phyloP scores from a whole-genome alignment of 305 asterid genomes.

The Andrographis paniculata region DNA sequence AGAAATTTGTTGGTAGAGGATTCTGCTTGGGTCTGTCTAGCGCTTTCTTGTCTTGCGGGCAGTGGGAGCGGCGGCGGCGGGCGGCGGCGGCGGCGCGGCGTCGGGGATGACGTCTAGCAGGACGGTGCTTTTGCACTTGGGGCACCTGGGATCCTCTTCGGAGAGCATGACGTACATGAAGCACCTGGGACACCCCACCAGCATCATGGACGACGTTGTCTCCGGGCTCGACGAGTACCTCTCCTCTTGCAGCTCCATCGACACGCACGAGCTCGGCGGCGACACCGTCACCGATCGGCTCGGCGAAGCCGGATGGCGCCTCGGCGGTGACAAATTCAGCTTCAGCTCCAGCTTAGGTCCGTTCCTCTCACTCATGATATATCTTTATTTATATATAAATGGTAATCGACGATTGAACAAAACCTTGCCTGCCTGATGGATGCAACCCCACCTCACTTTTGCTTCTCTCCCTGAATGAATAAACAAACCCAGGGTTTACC shows the following conservation, averaged over 20 bases:
- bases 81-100: too few species aligned
- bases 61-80: constrained; percentile 1
- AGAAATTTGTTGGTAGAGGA: not conserved
- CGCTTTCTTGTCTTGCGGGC: constrained; percentile 24
- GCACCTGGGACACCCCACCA: constrained; percentile 63
- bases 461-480: too few species aligned
- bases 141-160: constrained; percentile 54
- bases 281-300: constrained; percentile 35
- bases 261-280: constrained; percentile 46
- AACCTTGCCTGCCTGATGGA: too few species aligned
- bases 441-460: too few species aligned
- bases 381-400: too few species aligned
- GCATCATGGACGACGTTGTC: constrained; percentile 56
- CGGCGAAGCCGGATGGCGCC: constrained; percentile 34
- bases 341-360: constrained; percentile 44
- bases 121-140: constrained; percentile 61
- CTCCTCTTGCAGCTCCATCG: constrained; percentile 41
- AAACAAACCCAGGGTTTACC: too few species aligned
- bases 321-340: constrained; percentile 50
- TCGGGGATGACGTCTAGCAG: constrained; percentile 41
- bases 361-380: constrained; percentile 34
- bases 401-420: too few species aligned
- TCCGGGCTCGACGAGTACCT: constrained; percentile 45
- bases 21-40: not conserved
- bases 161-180: constrained; percentile 64